A percentile compares a stretch with the other conserved stretches of the same genome.
phyloP scores from a whole-genome alignment of 306 rosid genomes.

The Cucurbita pepo region DNA sequence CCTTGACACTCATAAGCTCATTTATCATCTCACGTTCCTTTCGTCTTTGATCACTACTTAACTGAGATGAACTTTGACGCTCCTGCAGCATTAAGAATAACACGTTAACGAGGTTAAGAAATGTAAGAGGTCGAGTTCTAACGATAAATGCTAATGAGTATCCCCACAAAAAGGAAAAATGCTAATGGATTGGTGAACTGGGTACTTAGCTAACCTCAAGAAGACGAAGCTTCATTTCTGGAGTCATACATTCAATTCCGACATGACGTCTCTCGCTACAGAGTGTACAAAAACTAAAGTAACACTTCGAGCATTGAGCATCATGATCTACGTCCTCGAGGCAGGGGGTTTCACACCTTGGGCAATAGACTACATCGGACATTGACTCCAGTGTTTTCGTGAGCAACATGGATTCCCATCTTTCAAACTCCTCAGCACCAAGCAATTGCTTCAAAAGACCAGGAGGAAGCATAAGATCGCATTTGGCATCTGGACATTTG shows the following conservation, averaged over 20 bases:
- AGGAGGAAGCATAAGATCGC: constrained; percentile 59
- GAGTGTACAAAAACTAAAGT: constrained; percentile 76
- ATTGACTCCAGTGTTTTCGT: constrained; percentile 63
- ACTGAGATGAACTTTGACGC: constrained; percentile 52
- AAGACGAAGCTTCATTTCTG: constrained; percentile 50
- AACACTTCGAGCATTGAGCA: constrained; percentile 74
- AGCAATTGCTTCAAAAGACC: constrained; percentile 51
- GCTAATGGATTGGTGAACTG: not conserved
- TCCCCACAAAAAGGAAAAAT: not conserved
- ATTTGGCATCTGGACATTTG: constrained; percentile 57
- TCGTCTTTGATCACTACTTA: constrained; percentile 38
- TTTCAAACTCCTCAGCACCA: constrained; percentile 50
- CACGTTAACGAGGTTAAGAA: not conserved
- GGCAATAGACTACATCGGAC: constrained; percentile 71
- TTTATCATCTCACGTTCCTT: constrained; percentile 59
- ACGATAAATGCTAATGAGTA: not conserved
- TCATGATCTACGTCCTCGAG: constrained; percentile 72
- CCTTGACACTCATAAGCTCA: constrained; percentile 62
- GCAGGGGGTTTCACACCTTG: constrained; percentile 84
- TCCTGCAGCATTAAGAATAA: constrained; percentile 30
- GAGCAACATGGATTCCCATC: constrained; percentile 69
- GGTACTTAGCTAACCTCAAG: constrained; percentile 34
- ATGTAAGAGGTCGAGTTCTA: not conserved
- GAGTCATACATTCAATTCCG: constrained; percentile 58
- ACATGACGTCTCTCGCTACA: constrained; percentile 82